phyloP scores from a whole-genome alignment of 441 rosid genomes.

The Syzygium malaccense region DNA sequence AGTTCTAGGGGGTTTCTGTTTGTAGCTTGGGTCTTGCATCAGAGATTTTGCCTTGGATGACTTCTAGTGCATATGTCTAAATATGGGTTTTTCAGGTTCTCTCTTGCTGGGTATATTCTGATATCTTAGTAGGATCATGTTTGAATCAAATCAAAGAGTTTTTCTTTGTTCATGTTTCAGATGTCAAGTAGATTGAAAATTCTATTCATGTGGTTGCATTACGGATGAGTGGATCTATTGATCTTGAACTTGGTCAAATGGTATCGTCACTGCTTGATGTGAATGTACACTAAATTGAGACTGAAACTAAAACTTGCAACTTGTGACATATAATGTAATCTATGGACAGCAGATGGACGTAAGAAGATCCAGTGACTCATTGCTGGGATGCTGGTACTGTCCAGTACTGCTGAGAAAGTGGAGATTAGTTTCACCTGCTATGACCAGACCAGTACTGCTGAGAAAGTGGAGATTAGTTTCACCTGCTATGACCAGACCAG shows the following conservation, averaged over 20 bases:
- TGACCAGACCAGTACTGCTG: too few species aligned
- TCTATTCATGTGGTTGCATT: too few species aligned
- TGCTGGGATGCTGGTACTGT: too few species aligned
- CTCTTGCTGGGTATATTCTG: background rate
- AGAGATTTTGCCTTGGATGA: background rate
- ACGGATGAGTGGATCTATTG: too few species aligned
- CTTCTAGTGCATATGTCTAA: background rate
- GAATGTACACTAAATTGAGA: background rate
- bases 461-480: too few species aligned
- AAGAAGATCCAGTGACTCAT: too few species aligned
- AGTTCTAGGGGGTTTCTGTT: background rate
- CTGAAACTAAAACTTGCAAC: too few species aligned
- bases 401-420: too few species aligned
- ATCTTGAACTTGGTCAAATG: background rate
- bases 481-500: too few species aligned
- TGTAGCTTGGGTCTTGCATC: background rate
- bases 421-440: too few species aligned
- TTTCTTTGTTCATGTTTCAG: background rate
- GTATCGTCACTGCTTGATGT: background rate
- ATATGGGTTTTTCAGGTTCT: background rate
- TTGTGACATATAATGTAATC: too few species aligned
- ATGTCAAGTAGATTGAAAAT: background rate
- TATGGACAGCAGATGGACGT: too few species aligned
- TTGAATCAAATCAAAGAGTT: background rate
- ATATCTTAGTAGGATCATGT: background rate